phyloP scores from a whole-genome alignment of 805 yeast species.

The Candida patagonica region DNA sequence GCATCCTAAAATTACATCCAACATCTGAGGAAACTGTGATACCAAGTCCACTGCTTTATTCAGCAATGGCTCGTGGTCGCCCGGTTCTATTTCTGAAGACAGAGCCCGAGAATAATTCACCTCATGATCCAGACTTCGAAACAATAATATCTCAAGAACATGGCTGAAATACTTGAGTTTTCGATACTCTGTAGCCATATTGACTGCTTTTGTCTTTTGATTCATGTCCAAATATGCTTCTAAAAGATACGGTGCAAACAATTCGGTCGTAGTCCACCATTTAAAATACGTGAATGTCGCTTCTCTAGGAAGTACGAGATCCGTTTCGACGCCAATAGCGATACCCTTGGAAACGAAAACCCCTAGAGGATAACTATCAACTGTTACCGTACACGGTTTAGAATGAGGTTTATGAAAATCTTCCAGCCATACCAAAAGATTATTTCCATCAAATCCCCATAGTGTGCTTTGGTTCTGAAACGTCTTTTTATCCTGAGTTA shows the following conservation, averaged over 20 bases:
- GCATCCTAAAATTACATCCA: constrained; percentile 36
- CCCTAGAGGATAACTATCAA: constrained; percentile 45
- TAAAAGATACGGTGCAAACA: constrained; percentile 26
- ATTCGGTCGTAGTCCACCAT: constrained; percentile 24
- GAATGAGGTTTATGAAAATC: constrained; percentile 5
- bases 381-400: constrained; percentile 19
- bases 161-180: constrained; percentile 33
- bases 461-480: constrained; percentile 22
- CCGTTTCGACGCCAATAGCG: constrained; percentile 42
- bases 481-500: constrained; percentile 15
- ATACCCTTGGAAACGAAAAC: constrained; percentile 39
- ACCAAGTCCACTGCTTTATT: constrained; percentile 23
- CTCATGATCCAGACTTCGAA: constrained; percentile 25
- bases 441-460: constrained; percentile 35
- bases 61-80: constrained; percentile 8
- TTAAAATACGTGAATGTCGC: constrained; percentile 26
- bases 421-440: constrained; percentile 22
- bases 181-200: constrained; percentile 23
- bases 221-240: constrained; percentile 22
- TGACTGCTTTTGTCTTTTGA: constrained; percentile 15
- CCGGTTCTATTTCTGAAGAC: not conserved
- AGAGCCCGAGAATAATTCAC: constrained; percentile 5
- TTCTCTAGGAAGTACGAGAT: constrained; percentile 28
- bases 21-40: constrained; percentile 28
- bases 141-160: constrained; percentile 33